Conservation (phyloP, 352 stramenopile species). For the Pythium apleroticum region DNA sequence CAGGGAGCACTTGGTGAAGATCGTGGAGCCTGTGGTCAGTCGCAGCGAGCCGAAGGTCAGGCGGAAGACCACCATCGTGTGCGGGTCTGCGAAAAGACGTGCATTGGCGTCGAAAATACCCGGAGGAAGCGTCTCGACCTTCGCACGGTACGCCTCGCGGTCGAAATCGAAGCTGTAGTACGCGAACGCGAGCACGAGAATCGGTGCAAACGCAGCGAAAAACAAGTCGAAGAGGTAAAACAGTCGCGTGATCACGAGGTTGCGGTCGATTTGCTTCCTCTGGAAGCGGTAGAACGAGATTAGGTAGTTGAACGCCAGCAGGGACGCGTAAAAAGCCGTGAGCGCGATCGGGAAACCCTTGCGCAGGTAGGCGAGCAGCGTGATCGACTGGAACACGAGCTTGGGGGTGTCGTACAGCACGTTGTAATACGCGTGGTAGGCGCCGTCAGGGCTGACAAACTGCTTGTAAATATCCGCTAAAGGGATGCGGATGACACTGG, state of each 20-base stretch:
- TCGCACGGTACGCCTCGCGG: slow-evolving; percentile 16
- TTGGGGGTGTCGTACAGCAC: slow-evolving; percentile 28
- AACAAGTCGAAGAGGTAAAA: slow-evolving; percentile 35
- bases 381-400: slow-evolving; percentile 26
- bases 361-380: slow-evolving; percentile 22
- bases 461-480: background rate
- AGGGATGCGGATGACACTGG: background rate
- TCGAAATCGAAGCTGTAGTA: slow-evolving; percentile 31
- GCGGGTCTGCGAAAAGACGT: slow-evolving; percentile 28
- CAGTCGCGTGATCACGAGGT: slow-evolving; percentile 20
- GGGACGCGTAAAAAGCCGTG: slow-evolving; percentile 25
- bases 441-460: slow-evolving; percentile 7
- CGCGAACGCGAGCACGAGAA: slow-evolving; percentile 28
- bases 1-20: slow-evolving; percentile 21
- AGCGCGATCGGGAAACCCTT: slow-evolving; percentile 32
- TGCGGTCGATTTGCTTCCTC: slow-evolving; percentile 10
- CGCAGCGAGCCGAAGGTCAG: slow-evolving; percentile 20
- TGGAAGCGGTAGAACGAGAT: slow-evolving; percentile 35
- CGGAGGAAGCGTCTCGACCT: slow-evolving; percentile 10
- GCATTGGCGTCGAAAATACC: slow-evolving; percentile 24
- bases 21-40: slow-evolving; percentile 13
- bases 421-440: slow-evolving; percentile 25
- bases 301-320: slow-evolving; percentile 27
- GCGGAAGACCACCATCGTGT: slow-evolving; percentile 25
- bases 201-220: slow-evolving; percentile 33